These are phyloP conservation scores for Auricularia sp. DNA, from an alignment of 768 basidiomycete species.

Conservation along the genomic window DNA sequence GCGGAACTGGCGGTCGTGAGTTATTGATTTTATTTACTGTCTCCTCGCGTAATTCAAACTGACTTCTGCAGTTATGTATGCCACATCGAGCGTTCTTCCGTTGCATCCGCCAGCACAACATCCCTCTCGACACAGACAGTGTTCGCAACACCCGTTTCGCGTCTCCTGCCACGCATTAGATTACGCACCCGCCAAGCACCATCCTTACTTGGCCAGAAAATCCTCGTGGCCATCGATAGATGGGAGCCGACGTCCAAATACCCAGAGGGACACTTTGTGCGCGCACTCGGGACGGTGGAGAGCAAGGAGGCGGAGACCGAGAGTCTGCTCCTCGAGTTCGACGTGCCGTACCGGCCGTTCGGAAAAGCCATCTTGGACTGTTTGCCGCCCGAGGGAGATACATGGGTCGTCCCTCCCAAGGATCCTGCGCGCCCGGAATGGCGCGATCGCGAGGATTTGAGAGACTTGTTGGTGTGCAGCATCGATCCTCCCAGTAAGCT, in stretches of 20 bases:
- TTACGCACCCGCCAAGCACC: slow-evolving; percentile 93
- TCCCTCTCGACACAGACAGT: slow-evolving; percentile 84
- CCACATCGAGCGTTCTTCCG: slow-evolving; percentile 84
- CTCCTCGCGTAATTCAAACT: background rate
- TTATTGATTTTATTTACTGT: slow-evolving; percentile 12
- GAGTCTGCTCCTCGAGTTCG: slow-evolving; percentile 85
- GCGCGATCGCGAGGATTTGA: slow-evolving; percentile 79
- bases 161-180: slow-evolving; percentile 85
- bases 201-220: slow-evolving; percentile 80
- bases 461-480: slow-evolving; percentile 81
- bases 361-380: slow-evolving; percentile 92
- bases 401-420: slow-evolving; percentile 87
- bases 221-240: slow-evolving; percentile 87
- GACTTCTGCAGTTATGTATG: slow-evolving; percentile 64
- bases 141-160: slow-evolving; percentile 88
- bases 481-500: slow-evolving; percentile 86
- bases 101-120: slow-evolving; percentile 66
- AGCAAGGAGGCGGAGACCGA: slow-evolving; percentile 96
- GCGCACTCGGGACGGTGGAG: slow-evolving; percentile 81
- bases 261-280: slow-evolving; percentile 95
- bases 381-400: slow-evolving; percentile 78
- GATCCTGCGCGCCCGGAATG: slow-evolving; percentile 43
- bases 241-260: slow-evolving; percentile 86
- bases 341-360: slow-evolving; percentile 92
- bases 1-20: slow-evolving; percentile 90